Evolutionary conservation across 371 early-diverging fungal species (phyloP), one percentile per base, ranked within the genome.

Genomic region (Mortierella sp.): DNA sequence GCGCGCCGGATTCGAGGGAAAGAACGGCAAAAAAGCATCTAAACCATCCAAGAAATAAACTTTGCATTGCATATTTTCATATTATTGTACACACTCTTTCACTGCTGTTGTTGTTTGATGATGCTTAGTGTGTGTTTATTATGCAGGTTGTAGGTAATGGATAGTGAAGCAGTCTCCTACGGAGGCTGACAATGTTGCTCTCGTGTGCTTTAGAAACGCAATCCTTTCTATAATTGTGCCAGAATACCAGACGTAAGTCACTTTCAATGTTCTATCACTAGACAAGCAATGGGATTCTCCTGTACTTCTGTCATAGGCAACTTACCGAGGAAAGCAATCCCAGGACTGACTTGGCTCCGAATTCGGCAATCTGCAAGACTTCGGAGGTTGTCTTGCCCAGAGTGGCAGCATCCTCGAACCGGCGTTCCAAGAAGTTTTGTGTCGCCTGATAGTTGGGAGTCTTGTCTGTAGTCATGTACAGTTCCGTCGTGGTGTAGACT

Each of bases 391-490:
- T 83, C 23, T 82, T 71, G 9, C 89, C 93, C n/a, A 92, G 47
- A 24, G 79, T 80, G 1, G 84, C 88, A 28, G 88, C 90, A 50
- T 93, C 88, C 52, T 84, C 81, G n/a, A 96, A 72, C 55, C 94
- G 89, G 47, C 90, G 81, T 47, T 92, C 87, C 65, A 96, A 82
- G 60, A 96, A 95, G 46, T 80, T 80, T 60, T 83, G 89, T 0
- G 97, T 95, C 28, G 88, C 91, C 23, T 70, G 76, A 72, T 81
- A 90, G 53, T 89, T 84, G 19, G 90, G 87, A 5, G 95, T 93
- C 34, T 80, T 69, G 71, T 96, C 97, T 64, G 91, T 90, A 9
- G 92, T 92, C 95, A 96, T 94, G 79, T 89, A 96, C 42, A 96
- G 67, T 75, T 96, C 97, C 56, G 95, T 89, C 0, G 95, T 86